These are phyloP conservation scores for Hemerocallis citrina DNA, from an alignment of 106 monocot species.

Conservation along the genomic window DNA sequence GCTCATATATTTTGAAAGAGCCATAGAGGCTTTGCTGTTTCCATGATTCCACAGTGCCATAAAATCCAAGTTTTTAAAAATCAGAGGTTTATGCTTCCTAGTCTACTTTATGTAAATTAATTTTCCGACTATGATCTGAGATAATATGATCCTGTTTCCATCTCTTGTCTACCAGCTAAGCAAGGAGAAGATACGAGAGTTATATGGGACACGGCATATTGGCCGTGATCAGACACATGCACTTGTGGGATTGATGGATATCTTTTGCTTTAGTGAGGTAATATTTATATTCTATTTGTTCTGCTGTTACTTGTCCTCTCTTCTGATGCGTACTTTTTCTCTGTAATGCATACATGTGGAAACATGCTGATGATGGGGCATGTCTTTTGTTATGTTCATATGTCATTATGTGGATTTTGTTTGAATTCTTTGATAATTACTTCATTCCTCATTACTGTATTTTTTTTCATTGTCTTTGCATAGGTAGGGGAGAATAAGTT, in stretches of 20 bases:
- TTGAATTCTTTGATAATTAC: no score
- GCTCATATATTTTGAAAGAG: not conserved
- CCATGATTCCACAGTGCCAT: not conserved
- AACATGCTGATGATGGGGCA: not conserved
- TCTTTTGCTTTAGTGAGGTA: slow-evolving; percentile 99
- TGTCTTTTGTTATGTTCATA: no score
- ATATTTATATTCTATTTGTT: not conserved
- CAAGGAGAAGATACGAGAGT: slow-evolving; percentile 45
- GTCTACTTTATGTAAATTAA: not conserved
- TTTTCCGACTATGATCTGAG: not conserved
- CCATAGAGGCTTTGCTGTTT: not conserved
- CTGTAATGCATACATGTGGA: not conserved
- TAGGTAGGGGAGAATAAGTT: no score
- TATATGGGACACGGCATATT: slow-evolving; percentile 95
- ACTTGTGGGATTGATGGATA: slow-evolving; percentile 93
- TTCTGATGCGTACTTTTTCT: not conserved
- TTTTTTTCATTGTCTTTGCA: no score
- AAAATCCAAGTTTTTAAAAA: no score
- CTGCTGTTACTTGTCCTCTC: not conserved
- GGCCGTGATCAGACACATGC: slow-evolving; percentile 73
- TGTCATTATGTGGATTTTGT: no score
- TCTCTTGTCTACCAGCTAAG: slow-evolving; percentile 50
- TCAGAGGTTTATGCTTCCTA: no score
- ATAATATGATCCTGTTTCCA: not conserved
- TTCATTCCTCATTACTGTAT: no score